A percentile compares a stretch with the other conserved stretches of the same genome.
Evolutionary conservation across 805 yeast genomes (phyloP).

Genomic region (Danielia oregonensis): DNA sequence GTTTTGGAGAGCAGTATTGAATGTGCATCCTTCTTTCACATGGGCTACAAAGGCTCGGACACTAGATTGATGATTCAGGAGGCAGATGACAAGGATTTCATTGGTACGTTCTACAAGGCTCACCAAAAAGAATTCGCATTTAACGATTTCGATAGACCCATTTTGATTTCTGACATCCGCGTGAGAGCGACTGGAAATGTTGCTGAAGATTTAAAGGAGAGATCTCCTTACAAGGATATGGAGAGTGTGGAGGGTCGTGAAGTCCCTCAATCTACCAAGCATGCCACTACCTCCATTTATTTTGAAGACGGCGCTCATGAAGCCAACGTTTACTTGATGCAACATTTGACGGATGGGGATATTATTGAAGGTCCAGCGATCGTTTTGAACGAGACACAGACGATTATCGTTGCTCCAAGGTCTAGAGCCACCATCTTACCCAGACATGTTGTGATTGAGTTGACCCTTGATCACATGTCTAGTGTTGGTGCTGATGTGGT

Average conservation of each 20-base stretch:
- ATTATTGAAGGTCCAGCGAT: conserved; percentile 67
- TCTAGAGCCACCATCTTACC: conserved; percentile 53
- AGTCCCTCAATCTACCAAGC: background rate
- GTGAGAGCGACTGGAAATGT: conserved; percentile 48
- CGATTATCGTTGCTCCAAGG: conserved; percentile 66
- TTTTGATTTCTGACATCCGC: conserved; percentile 69
- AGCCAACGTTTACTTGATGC: conserved; percentile 40
- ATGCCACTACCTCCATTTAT: background rate
- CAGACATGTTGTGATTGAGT: conserved; percentile 56
- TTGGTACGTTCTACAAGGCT: conserved; percentile 44
- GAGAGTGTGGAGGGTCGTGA: background rate
- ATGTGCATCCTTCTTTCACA: background rate
- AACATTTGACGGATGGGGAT: conserved; percentile 51
- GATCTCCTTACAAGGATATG: background rate
- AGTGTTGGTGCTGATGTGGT: conserved; percentile 17
- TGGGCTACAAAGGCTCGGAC: conserved; percentile 17
- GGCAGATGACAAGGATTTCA: conserved; percentile 27
- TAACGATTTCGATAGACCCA: conserved; percentile 46
- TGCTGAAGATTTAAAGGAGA: conserved; percentile 22
- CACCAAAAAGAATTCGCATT: conserved; percentile 78
- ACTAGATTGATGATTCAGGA: conserved; percentile 24
- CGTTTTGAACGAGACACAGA: conserved; percentile 77
- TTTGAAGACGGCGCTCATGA: conserved; percentile 1
- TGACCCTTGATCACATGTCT: conserved; percentile 16
- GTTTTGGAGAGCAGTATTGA: conserved; percentile 6